Percentiles rank a stretch among this genome's conserved stretches.
Evolutionary conservation across 1,284 basidiomycete species (phyloP).

Genomic region (Tilletia horrida): DNA sequence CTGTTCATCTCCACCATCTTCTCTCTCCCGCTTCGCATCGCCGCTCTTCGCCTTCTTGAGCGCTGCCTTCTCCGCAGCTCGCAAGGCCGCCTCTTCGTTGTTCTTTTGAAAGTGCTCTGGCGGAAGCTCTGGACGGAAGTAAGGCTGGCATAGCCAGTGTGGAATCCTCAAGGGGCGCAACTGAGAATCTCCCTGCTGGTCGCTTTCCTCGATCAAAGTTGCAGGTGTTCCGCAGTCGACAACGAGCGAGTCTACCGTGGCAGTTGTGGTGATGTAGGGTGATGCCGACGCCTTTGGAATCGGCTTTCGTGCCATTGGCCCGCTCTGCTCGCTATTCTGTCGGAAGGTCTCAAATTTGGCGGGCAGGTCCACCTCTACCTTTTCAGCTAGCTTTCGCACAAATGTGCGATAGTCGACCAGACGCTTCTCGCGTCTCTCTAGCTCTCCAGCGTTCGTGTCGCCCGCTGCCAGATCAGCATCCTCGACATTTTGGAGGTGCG

Average conservation of each 20-base stretch:
- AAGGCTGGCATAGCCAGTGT: conserved; percentile 81
- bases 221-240: conserved; percentile 12
- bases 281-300: conserved; percentile 26
- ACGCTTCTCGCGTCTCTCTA: conserved; percentile 57
- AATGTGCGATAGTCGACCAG: conserved; percentile 63
- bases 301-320: background rate
- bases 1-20: background rate
- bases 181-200: conserved; percentile 41
- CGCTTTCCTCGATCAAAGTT: conserved; percentile 54
- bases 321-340: background rate
- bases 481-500: conserved; percentile 28
- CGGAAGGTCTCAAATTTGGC: conserved; percentile 22
- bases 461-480: conserved; percentile 55
- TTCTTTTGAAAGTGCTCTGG: conserved; percentile 16
- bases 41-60: background rate
- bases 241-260: background rate
- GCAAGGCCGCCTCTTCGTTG: background rate
- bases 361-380: conserved; percentile 63
- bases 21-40: background rate
- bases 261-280: conserved; percentile 21
- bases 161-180: conserved; percentile 64
- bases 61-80: background rate
- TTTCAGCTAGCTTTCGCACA: conserved; percentile 65
- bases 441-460: conserved; percentile 57
- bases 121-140: conserved; percentile 63